Percentiles rank a stretch among this genome's conserved stretches.
Evolutionary conservation across 23 red algal genomes (phyloP).

Genomic region (Cyanidioschyzon merolae): DNA sequence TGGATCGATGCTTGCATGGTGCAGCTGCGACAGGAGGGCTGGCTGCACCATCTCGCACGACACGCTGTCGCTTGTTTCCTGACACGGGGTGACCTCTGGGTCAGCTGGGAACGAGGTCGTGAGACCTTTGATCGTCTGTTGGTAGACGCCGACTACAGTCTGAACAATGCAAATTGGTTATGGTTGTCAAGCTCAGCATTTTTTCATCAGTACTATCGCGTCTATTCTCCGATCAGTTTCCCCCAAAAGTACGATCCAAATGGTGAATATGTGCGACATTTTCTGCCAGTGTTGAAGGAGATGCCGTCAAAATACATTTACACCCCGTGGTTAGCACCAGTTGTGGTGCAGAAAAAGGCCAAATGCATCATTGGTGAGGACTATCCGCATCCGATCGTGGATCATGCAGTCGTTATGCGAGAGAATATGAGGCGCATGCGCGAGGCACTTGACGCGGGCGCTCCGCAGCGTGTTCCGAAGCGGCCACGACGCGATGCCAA

Average conservation of each 20-base stretch:
- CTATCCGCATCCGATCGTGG: constrained; percentile 78
- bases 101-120: constrained; percentile 70
- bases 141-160: constrained; percentile 64
- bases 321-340: constrained; percentile 86
- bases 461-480: neutral
- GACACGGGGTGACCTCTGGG: constrained; percentile 89
- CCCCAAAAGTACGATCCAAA: constrained; percentile 54
- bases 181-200: constrained; percentile 91
- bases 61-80: constrained; percentile 95
- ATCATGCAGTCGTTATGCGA: constrained; percentile 50
- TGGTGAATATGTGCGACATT: constrained; percentile 61
- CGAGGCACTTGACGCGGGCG: constrained; percentile 2
- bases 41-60: constrained; percentile 86
- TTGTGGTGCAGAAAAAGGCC: constrained; percentile 38
- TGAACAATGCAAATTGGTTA: constrained; percentile 97
- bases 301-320: constrained; percentile 83
- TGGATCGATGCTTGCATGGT: constrained; percentile 92
- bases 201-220: constrained; percentile 84
- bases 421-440: constrained; percentile 78
- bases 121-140: constrained; percentile 71
- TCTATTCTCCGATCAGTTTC: constrained; percentile 82
- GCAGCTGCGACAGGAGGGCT: constrained; percentile 70
- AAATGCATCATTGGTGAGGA: constrained; percentile 71
- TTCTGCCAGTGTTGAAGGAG: constrained; percentile 57
- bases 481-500: neutral